phyloP scores from a whole-genome alignment of 1,284 basidiomycete genomes.

The Ganoderma multipileum region DNA sequence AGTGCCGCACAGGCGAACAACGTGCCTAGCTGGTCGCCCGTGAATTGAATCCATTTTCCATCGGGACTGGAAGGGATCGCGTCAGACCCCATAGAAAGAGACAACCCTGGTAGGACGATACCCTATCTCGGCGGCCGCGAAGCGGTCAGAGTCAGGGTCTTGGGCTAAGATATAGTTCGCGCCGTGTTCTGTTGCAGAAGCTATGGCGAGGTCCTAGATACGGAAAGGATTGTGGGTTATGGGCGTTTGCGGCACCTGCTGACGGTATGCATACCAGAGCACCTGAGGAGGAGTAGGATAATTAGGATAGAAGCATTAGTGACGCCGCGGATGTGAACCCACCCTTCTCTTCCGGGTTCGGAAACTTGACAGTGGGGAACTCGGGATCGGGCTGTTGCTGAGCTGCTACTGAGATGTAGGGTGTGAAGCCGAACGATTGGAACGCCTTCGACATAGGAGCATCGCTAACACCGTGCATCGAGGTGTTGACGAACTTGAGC shows the following conservation, averaged over 20 bases:
- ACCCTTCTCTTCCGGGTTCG: conserved; percentile 91
- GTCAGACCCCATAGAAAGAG: background rate
- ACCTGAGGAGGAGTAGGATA: conserved; percentile 17
- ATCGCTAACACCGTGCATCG: conserved; percentile 88
- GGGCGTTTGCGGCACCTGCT: too few relatives aligned
- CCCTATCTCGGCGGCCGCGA: conserved; percentile 81
- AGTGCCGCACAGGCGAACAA: conserved; percentile 73
- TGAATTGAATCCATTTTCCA: conserved; percentile 76
- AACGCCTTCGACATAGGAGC: conserved; percentile 66
- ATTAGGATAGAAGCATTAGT: background rate
- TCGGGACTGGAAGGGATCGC: conserved; percentile 44
- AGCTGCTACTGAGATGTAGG: conserved; percentile 64
- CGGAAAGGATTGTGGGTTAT: background rate
- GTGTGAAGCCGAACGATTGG: conserved; percentile 59
- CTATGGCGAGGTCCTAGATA: conserved; percentile 70
- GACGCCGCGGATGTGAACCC: conserved; percentile 23
- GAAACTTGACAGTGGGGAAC: conserved; percentile 84
- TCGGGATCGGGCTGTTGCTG: conserved; percentile 80
- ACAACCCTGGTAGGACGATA: conserved; percentile 36
- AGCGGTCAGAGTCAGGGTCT: conserved; percentile 87
- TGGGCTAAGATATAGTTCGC: conserved; percentile 79
- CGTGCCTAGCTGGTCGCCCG: conserved; percentile 84
- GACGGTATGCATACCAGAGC: conserved; percentile 22
- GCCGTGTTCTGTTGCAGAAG: conserved; percentile 57
- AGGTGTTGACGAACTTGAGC: conserved; percentile 74